These are phyloP conservation scores for Ogataea pini DNA, from an alignment of 805 yeast species.

Conservation along the genomic window DNA sequence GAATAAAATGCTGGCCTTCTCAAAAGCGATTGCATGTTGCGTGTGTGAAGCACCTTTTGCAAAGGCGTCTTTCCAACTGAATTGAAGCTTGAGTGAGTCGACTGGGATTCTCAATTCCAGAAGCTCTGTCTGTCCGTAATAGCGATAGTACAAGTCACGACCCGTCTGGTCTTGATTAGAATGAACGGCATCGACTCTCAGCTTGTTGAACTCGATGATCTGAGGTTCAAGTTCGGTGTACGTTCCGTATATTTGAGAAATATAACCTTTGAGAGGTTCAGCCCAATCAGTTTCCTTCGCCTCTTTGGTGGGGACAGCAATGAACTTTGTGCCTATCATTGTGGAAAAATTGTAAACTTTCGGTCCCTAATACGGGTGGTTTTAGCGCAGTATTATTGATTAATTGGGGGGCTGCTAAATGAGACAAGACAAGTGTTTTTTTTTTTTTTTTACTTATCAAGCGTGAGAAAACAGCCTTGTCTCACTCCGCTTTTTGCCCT, in stretches of 20 bases:
- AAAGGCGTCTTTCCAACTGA: slow-evolving; percentile 83
- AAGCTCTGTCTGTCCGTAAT: slow-evolving; percentile 80
- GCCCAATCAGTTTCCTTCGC: slow-evolving; percentile 69
- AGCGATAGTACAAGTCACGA: slow-evolving; percentile 58
- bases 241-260: slow-evolving; percentile 63
- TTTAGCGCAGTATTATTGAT: too few relatives aligned
- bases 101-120: slow-evolving; percentile 76
- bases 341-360: too few relatives aligned
- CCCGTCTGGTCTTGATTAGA: slow-evolving; percentile 38
- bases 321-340: slow-evolving; percentile 22
- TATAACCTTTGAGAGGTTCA: slow-evolving; percentile 56
- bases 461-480: too few relatives aligned
- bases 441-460: neutral
- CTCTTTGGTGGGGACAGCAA: slow-evolving; percentile 38
- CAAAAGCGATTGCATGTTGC: slow-evolving; percentile 85
- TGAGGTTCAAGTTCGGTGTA: slow-evolving; percentile 60
- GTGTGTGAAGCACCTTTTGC: slow-evolving; percentile 46
- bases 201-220: slow-evolving; percentile 51
- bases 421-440: slow-evolving; percentile 1
- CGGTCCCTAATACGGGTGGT: too few relatives aligned
- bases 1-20: slow-evolving; percentile 81
- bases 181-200: slow-evolving; percentile 62
- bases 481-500: neutral
- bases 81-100: slow-evolving; percentile 50
- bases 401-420: slow-evolving; percentile 3